A percentile compares a stretch with the other conserved stretches of the same genome.
These are phyloP conservation scores for Camillea tinctor DNA, from an alignment of 2,329 filamentous ascomycete genomes.

Conservation along the genomic window DNA sequence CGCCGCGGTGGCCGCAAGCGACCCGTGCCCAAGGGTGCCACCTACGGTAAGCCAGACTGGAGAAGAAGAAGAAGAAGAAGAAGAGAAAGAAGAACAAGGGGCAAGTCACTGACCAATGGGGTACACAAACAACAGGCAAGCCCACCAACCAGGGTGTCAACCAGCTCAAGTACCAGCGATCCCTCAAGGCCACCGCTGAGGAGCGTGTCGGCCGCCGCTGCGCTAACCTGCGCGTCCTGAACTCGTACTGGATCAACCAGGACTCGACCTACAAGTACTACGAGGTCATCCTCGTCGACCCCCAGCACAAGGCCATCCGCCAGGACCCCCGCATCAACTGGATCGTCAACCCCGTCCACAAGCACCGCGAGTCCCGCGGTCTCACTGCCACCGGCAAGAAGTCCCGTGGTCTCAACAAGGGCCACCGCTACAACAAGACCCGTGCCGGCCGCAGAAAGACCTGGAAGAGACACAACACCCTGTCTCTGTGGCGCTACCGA, in stretches of 20 bases:
- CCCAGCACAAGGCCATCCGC: conserved; percentile 99
- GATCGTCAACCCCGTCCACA: conserved; percentile 99
- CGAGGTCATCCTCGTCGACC: conserved; percentile 99
- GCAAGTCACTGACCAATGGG: conserved; percentile 12
- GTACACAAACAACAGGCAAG: conserved; percentile 67
- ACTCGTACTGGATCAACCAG: conserved; percentile 99
- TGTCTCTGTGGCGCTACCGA: conserved; percentile 97
- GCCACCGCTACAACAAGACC: conserved; percentile 99
- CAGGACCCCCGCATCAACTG: conserved; percentile 99
- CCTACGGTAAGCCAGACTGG: conserved; percentile 71
- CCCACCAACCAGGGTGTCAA: conserved; percentile 99
- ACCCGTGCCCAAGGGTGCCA: conserved; percentile 95
- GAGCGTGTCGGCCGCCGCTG: conserved; percentile 99
- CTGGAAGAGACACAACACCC: conserved; percentile 99
- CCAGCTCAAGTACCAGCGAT: conserved; percentile 99
- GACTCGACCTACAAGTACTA: conserved; percentile 99
- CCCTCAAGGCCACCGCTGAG: conserved; percentile 95
- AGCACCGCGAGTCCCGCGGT: conserved; percentile 98
- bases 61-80: conserved; percentile 4
- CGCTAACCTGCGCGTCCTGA: conserved; percentile 98
- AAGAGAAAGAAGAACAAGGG: not conserved
- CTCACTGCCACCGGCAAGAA: conserved; percentile 99
- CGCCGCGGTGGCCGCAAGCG: conserved; percentile 98
- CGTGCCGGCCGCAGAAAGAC: conserved; percentile 96
- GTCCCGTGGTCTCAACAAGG: conserved; percentile 98